These are phyloP conservation scores for Plasmodium coatneyi DNA, from an alignment of 169 alveolate genomes.

Conservation along the genomic window DNA sequence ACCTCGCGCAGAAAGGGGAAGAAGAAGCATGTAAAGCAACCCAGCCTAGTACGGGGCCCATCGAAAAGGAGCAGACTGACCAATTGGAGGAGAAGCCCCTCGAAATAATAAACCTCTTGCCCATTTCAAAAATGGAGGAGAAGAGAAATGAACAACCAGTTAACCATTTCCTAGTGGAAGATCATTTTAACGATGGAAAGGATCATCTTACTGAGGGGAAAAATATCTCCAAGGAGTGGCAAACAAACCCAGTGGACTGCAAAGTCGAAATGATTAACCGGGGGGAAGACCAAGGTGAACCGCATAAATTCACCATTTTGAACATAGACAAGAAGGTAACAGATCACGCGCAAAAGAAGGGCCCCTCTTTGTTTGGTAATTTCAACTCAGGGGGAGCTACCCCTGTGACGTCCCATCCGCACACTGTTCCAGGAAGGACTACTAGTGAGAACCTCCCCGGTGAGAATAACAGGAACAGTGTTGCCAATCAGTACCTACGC, in stretches of 20 bases:
- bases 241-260: neutral
- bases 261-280: neutral
- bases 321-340: conserved; percentile 1
- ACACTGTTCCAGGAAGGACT: neutral
- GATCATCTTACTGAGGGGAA: neutral
- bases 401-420: neutral
- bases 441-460: neutral
- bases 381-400: neutral
- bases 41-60: neutral
- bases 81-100: neutral
- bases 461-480: neutral
- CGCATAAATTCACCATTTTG: neutral
- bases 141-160: neutral
- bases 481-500: neutral
- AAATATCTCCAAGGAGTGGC: neutral
- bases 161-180: neutral
- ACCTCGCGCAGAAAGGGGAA: neutral
- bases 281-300: neutral
- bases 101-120: neutral
- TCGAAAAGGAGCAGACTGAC: neutral
- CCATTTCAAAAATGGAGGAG: neutral
- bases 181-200: neutral
- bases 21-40: neutral
- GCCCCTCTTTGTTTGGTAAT: neutral
- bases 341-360: neutral